These are phyloP conservation scores for Ilex aquifolium DNA, from an alignment of 257 asterid species.

Conservation along the genomic window DNA sequence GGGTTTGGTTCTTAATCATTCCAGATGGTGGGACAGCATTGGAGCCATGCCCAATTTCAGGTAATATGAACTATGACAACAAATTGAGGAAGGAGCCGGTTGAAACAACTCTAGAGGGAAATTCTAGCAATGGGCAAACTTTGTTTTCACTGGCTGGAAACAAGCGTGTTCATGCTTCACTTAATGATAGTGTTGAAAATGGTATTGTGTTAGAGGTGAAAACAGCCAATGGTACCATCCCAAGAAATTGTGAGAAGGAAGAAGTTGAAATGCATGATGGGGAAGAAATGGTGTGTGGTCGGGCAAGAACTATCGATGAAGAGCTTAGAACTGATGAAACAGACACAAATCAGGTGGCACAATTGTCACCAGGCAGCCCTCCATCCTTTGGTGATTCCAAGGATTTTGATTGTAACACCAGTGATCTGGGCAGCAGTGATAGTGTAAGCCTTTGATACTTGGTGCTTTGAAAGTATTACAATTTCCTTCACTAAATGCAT, in stretches of 20 bases:
- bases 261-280: not conserved
- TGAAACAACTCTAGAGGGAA: conserved; percentile 15
- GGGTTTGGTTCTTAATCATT: conserved; percentile 1
- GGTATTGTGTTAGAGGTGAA: conserved; percentile 15
- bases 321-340: conserved; percentile 32
- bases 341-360: conserved; percentile 41
- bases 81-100: conserved; percentile 6
- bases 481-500: not conserved
- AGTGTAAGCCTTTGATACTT: conserved; percentile 27
- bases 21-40: conserved; percentile 19
- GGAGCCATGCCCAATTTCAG: conserved; percentile 14
- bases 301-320: not conserved
- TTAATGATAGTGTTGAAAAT: conserved; percentile 3
- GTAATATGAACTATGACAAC: conserved; percentile 9
- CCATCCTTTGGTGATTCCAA: conserved; percentile 38
- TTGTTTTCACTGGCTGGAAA: not conserved
- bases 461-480: not conserved
- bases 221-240: not conserved
- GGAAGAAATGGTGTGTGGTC: not conserved
- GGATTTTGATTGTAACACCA: conserved; percentile 12
- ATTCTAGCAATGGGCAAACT: not conserved
- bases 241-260: not conserved
- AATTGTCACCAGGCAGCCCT: conserved; percentile 49
- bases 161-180: conserved; percentile 13
- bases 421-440: conserved; percentile 25